phyloP scores from a whole-genome alignment of 2,329 filamentous ascomycete genomes.

The Zasmidium cellare region DNA sequence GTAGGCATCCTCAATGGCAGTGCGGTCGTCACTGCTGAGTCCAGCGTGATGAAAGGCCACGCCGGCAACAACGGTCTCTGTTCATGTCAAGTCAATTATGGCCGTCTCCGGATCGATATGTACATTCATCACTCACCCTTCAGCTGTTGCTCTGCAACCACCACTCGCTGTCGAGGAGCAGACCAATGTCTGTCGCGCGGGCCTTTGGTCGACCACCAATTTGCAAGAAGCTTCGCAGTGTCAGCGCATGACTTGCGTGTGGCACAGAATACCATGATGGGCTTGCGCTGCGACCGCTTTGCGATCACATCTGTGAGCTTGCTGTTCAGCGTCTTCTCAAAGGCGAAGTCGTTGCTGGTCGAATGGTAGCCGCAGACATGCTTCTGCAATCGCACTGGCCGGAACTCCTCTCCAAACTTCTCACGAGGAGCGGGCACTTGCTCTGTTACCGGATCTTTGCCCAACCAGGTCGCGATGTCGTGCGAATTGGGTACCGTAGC shows the following conservation, averaged over 20 bases:
- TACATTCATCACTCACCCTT: constrained; percentile 49
- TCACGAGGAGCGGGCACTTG: constrained; percentile 66
- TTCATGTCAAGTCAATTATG: constrained; percentile 24
- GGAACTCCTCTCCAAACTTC: constrained; percentile 75
- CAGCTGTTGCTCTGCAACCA: constrained; percentile 61
- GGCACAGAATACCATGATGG: constrained; percentile 80
- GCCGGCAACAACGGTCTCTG: constrained; percentile 54
- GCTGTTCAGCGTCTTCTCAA: constrained; percentile 68
- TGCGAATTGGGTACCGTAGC: constrained; percentile 81
- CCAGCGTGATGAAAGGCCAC: constrained; percentile 85
- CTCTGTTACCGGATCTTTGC: constrained; percentile 60
- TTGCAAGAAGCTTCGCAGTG: constrained; percentile 67
- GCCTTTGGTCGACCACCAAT: constrained; percentile 60
- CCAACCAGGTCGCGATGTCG: constrained; percentile 79
- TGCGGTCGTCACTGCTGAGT: constrained; percentile 64
- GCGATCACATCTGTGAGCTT: constrained; percentile 66
- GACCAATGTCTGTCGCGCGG: constrained; percentile 63
- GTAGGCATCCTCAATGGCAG: constrained; percentile 66
- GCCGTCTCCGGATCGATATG: background rate
- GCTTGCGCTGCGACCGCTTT: constrained; percentile 68
- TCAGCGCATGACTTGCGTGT: constrained; percentile 69
- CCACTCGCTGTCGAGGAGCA: constrained; percentile 52
- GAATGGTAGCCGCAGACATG: constrained; percentile 71
- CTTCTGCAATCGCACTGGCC: constrained; percentile 75
- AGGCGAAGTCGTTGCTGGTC: constrained; percentile 70